phyloP scores from a whole-genome alignment of 768 basidiomycete species.

The Suillus paluster region DNA sequence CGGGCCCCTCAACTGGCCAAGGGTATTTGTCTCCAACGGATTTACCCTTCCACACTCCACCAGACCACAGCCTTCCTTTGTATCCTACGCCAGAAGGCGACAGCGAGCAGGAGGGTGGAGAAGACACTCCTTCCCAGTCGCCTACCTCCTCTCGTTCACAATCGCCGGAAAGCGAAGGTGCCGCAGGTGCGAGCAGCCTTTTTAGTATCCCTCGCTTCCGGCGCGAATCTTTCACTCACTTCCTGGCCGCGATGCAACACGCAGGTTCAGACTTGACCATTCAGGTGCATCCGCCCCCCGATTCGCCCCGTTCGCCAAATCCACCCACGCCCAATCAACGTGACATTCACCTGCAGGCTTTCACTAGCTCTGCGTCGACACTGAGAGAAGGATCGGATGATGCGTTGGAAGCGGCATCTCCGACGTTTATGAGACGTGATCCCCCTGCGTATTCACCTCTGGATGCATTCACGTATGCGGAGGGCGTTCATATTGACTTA shows the following conservation, averaged over 20 bases:
- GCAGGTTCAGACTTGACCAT: slow-evolving; percentile 70
- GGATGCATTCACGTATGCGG: slow-evolving; percentile 81
- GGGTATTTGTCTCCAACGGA: slow-evolving; percentile 69
- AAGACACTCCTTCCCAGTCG: slow-evolving; percentile 24
- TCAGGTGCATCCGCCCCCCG: slow-evolving; percentile 77
- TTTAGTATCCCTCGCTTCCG: slow-evolving; percentile 76
- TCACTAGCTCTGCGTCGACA: slow-evolving; percentile 39
- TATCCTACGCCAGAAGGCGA: slow-evolving; percentile 35
- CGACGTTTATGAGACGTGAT: slow-evolving; percentile 56
- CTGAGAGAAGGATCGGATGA: slow-evolving; percentile 19
- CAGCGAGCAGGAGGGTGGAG: slow-evolving; percentile 27
- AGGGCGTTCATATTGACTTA: slow-evolving; percentile 91
- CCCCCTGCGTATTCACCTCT: slow-evolving; percentile 91
- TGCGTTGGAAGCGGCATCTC: slow-evolving; percentile 33
- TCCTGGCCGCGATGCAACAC: slow-evolving; percentile 58
- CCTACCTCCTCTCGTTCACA: slow-evolving; percentile 54
- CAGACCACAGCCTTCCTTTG: slow-evolving; percentile 51
- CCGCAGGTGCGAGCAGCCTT: slow-evolving; percentile 83
- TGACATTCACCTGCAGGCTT: slow-evolving; percentile 81
- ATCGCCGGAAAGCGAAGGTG: slow-evolving; percentile 55
- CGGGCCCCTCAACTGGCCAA: slow-evolving; percentile 54
- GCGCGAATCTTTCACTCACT: slow-evolving; percentile 68
- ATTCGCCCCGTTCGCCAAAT: slow-evolving; percentile 78
- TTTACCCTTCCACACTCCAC: slow-evolving; percentile 60
- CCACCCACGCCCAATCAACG: slow-evolving; percentile 84